Evolutionary conservation across 1,284 basidiomycete species (phyloP).

Genomic region (Ceratobasidium theobromae): DNA sequence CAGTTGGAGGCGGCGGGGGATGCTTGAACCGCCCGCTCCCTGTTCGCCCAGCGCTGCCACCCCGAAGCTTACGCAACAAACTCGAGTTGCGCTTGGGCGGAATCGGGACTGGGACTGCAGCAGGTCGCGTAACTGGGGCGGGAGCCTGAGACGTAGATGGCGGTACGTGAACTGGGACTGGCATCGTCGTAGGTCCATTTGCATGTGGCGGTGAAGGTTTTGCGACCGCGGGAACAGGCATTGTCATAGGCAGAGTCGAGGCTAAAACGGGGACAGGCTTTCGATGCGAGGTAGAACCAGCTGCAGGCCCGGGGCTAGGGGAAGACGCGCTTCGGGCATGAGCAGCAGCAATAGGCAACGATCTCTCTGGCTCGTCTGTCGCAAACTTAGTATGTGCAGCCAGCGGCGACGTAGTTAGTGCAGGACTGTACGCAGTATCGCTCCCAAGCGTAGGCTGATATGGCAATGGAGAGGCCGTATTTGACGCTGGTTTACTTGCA

Average conservation of each 20-base stretch:
- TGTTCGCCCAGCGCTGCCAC: background rate
- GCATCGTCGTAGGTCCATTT: background rate
- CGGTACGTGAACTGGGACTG: background rate
- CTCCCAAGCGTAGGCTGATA: slow-evolving; percentile 16
- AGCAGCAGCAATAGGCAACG: background rate
- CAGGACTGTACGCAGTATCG: slow-evolving; percentile 4
- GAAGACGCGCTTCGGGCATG: background rate
- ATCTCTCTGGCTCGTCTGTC: slow-evolving; percentile 8
- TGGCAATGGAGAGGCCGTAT: background rate
- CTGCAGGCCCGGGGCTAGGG: background rate
- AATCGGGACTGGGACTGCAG: slow-evolving; percentile 1
- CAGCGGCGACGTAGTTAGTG: background rate
- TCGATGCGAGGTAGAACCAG: background rate
- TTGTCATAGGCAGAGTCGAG: background rate
- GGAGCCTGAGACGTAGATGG: background rate
- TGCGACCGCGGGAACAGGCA: slow-evolving; percentile 1
- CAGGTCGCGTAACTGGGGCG: background rate
- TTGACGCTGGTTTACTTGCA: background rate
- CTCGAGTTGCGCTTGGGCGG: slow-evolving; percentile 21
- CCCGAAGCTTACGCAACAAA: slow-evolving; percentile 18
- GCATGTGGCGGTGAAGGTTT: background rate
- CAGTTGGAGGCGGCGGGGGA: slow-evolving; percentile 20
- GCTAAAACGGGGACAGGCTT: background rate
- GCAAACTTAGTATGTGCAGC: slow-evolving; percentile 6
- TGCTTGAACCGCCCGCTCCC: slow-evolving; percentile 18